phyloP scores from a whole-genome alignment of 208 protist species.

The Acanthamoeba divionensis region DNA sequence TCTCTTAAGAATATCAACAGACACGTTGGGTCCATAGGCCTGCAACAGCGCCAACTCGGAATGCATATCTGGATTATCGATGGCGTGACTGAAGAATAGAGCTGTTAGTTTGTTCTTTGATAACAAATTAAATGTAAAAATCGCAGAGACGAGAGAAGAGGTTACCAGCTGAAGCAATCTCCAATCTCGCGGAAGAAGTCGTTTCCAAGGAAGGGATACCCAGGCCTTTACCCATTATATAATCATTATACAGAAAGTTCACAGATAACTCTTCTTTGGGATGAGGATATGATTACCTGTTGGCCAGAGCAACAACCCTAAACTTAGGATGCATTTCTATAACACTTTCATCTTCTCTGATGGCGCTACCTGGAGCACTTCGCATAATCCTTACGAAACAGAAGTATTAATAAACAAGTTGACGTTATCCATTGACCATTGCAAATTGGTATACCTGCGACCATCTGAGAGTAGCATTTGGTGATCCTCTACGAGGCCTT shows the following conservation, averaged over 20 bases:
- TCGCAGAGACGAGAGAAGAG: neutral
- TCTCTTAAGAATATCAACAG: neutral
- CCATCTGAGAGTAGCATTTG: constrained; percentile 80
- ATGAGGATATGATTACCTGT: constrained; percentile 7
- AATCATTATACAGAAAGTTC: too few relatives aligned
- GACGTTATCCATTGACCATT: too few relatives aligned
- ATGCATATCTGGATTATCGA: constrained; percentile 85
- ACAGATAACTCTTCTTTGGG: neutral
- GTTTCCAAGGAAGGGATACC: constrained; percentile 93
- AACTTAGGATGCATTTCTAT: constrained; percentile 75
- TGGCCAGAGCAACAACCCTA: constrained; percentile 70
- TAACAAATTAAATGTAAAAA: neutral
- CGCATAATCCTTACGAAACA: neutral
- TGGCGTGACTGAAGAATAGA: constrained; percentile 72
- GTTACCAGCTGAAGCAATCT: constrained; percentile 83
- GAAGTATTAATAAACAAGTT: neutral
- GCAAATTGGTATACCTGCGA: neutral
- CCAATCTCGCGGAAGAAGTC: constrained; percentile 91
- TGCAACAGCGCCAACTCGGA: constrained; percentile 81
- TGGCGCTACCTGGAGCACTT: neutral
- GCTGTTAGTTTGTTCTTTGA: neutral
- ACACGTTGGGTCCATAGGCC: constrained; percentile 61
- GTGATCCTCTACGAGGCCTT: constrained; percentile 75
- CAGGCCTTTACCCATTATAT: constrained; percentile 71
- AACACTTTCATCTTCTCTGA: neutral